Base-by-base conservation (phyloP, 2,329 filamentous ascomycete genomes). In the Kalaharituber pfeilii region DNA sequence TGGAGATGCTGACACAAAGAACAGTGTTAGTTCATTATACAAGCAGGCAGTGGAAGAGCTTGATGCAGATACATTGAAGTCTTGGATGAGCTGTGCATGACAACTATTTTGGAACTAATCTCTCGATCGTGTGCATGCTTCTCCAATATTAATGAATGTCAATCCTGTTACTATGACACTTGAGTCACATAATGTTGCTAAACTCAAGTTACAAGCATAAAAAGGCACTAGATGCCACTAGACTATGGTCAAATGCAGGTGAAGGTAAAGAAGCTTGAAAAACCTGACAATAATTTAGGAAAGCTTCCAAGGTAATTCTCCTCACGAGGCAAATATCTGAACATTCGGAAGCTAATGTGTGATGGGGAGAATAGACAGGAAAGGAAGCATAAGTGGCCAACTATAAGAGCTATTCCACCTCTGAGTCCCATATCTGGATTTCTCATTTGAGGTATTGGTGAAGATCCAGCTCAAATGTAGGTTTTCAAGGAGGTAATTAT, bases 21-120 rank as follows among this genome's bases (percentile, higher is more conserved):
- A 98, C 67, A 93, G 91, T 54, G 91, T 98, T 56, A 93, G 85
- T 70, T 79, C 89, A 67, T 94, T 86, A 68, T 98, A 98, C 73
- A 98, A 96, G 71, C 88, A 96, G 69, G 91, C 91, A 7, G 93
- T 98, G 20, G 91, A 95, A 67, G 91, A 98, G 67, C 77, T 98
- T 50, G 93, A 98, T 68, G 84, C 91, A 52, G 93, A 98, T 70
- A 98, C 0, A 95, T 98, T 71, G 98, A 98, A 70, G 91, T 91
- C 5, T 75, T 98, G 60, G 91, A 98, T 69, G 91, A 93, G 2
- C 93, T 93, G 49, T 98, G 95, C 71, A 79, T 85, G 79, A 84
- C 84, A 44, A 96, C 91, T 5, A 91, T 98, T 26, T 77, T 98
- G 49, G 91, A 98, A 63, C 91, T 93, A 42, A 98, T 98, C 67